phyloP scores from a whole-genome alignment of 306 rosid species.

The Rosa persica region DNA sequence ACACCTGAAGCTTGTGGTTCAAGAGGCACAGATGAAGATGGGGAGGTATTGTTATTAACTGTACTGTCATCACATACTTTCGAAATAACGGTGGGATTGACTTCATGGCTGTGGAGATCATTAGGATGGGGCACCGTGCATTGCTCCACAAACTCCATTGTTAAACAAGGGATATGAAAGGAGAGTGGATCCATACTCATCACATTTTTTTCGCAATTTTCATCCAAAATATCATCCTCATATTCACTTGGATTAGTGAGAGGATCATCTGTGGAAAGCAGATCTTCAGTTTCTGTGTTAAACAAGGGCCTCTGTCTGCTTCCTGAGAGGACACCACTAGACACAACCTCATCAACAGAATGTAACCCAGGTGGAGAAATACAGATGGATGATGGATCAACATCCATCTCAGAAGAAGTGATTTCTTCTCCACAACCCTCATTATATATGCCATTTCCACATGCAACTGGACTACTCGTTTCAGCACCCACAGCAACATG shows the following conservation, averaged over 20 bases:
- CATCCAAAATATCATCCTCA: constrained; percentile 24
- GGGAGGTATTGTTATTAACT: constrained; percentile 15
- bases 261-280: constrained; percentile 35
- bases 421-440: constrained; percentile 42
- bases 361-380: constrained; percentile 51
- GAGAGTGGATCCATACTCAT: constrained; percentile 40
- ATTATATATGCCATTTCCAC: constrained; percentile 25
- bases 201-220: constrained; percentile 24
- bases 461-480: constrained; percentile 16
- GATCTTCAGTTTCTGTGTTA: constrained; percentile 29
- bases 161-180: constrained; percentile 30
- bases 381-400: constrained; percentile 53
- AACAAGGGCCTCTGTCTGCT: constrained; percentile 23
- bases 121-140: constrained; percentile 36
- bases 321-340: constrained; percentile 20
- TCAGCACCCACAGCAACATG: constrained; percentile 19
- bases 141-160: constrained; percentile 34
- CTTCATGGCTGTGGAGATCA: constrained; percentile 21
- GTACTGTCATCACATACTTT: constrained; percentile 24
- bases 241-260: constrained; percentile 16
- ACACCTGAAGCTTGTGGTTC: constrained; percentile 25
- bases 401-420: constrained; percentile 50
- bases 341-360: constrained; percentile 53
- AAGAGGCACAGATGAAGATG: constrained; percentile 24
- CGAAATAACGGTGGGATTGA: constrained; percentile 13